A percentile compares a stretch with the other conserved stretches of the same genome.
These are phyloP conservation scores for Trichophyton mentagrophytes DNA, from an alignment of 2,329 filamentous ascomycete species.

Conservation along the genomic window DNA sequence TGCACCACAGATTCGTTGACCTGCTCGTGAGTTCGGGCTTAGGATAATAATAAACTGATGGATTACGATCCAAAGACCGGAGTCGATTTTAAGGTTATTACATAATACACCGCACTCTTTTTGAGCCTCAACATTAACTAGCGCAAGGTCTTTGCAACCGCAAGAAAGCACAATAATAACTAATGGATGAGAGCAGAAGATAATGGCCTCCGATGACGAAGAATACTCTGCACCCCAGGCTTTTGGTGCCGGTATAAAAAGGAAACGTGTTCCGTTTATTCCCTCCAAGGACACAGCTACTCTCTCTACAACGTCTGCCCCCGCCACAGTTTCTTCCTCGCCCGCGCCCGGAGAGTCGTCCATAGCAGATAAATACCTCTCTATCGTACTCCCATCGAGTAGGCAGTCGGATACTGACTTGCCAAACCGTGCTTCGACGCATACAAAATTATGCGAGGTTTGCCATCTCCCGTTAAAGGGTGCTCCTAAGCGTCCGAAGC, in stretches of 20 bases:
- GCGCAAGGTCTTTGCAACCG: neutral
- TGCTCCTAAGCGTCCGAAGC: neutral
- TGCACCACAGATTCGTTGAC: too few relatives aligned
- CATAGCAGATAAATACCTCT: conserved; percentile 34
- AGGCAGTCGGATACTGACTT: neutral
- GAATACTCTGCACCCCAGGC: conserved; percentile 48
- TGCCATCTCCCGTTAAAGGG: conserved; percentile 45
- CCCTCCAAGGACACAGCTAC: conserved; percentile 32
- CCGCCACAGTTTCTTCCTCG: conserved; percentile 19
- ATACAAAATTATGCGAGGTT: conserved; percentile 39
- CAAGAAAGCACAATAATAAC: too few relatives aligned
- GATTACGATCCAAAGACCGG: neutral
- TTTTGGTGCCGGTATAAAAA: conserved; percentile 51
- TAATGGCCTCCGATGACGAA: conserved; percentile 34
- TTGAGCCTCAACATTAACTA: neutral
- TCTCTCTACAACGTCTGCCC: conserved; percentile 16
- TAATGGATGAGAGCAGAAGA: neutral
- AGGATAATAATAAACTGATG: neutral
- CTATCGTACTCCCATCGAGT: conserved; percentile 31
- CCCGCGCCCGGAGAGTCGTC: conserved; percentile 13
- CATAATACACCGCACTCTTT: neutral
- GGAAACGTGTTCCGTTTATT: conserved; percentile 49
- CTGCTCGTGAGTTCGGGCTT: too few relatives aligned
- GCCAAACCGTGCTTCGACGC: neutral
- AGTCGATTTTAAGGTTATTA: neutral